These are phyloP conservation scores for Hypoxylon sp. DNA, from an alignment of 2,329 filamentous ascomycete species.

Conservation along the genomic window DNA sequence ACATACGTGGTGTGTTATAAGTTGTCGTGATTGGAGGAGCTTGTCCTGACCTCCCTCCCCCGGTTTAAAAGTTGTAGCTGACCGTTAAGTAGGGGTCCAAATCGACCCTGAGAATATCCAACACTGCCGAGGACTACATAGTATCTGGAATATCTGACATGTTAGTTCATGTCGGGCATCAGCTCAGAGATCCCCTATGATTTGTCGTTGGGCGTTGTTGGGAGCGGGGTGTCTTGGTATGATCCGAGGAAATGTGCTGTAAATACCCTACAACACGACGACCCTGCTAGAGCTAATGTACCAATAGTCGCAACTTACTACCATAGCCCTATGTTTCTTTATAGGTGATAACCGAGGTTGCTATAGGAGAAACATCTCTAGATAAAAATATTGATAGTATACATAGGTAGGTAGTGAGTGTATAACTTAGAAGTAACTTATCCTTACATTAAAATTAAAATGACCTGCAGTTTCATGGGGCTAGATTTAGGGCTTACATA, in stretches of 20 bases:
- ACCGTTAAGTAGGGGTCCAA: conserved; percentile 26
- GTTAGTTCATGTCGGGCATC: conserved; percentile 42
- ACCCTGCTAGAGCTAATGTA: conserved; percentile 22
- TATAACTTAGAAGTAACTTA: neutral
- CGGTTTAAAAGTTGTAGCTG: conserved; percentile 32
- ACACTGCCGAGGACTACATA: conserved; percentile 24
- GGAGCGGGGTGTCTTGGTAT: conserved; percentile 35
- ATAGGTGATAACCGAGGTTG: conserved; percentile 3
- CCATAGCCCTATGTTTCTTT: neutral
- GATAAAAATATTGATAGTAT: neutral
- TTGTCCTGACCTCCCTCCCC: conserved; percentile 22
- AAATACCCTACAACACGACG: conserved; percentile 6
- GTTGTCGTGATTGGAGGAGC: conserved; percentile 37
- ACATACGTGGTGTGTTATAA: conserved; percentile 26
- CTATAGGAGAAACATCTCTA: neutral
- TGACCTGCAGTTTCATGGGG: neutral
- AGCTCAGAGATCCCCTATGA: conserved; percentile 33
- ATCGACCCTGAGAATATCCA: conserved; percentile 14
- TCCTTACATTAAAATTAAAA: neutral
- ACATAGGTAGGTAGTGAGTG: too few species aligned
- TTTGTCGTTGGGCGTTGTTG: conserved; percentile 43
- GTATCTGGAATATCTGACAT: conserved; percentile 31
- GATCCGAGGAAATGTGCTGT: conserved; percentile 13
- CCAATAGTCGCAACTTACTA: conserved; percentile 16
- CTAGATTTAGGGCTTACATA: conserved; percentile 2